phyloP scores from a whole-genome alignment of 768 basidiomycete genomes.

The Hemileccinum rubropunctum region DNA sequence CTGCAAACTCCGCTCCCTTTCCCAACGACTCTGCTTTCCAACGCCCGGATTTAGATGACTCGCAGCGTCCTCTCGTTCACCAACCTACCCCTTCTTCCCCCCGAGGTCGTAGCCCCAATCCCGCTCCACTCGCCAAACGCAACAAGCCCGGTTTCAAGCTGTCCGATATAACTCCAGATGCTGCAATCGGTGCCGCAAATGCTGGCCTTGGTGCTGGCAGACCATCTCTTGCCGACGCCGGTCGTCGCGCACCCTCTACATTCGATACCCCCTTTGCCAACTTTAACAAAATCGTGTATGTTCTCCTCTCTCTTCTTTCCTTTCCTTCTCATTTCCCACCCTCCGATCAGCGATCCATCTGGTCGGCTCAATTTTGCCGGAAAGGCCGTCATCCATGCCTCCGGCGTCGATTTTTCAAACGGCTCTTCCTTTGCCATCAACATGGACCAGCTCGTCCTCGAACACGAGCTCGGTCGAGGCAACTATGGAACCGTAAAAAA shows the following conservation, averaged over 20 bases:
- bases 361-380: constrained; percentile 93
- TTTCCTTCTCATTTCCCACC: constrained; percentile 2
- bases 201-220: constrained; percentile 73
- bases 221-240: constrained; percentile 46
- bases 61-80: constrained; percentile 28
- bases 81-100: constrained; percentile 30
- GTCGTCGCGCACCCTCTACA: constrained; percentile 36
- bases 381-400: constrained; percentile 89
- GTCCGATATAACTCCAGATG: constrained; percentile 54
- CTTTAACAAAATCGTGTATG: constrained; percentile 92
- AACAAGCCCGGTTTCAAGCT: constrained; percentile 58
- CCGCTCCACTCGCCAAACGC: constrained; percentile 41
- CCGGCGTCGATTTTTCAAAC: constrained; percentile 86
- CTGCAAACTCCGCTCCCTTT: constrained; percentile 25
- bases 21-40: constrained; percentile 43
- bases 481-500: constrained; percentile 98
- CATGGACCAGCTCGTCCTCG: constrained; percentile 87
- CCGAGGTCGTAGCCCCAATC: constrained; percentile 31
- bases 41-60: constrained; percentile 32
- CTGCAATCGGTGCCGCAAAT: constrained; percentile 53
- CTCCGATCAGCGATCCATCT: constrained; percentile 74
- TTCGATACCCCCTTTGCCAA: constrained; percentile 84
- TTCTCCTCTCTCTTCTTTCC: constrained; percentile 18
- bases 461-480: constrained; percentile 93
- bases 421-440: constrained; percentile 92